Evolutionary conservation across 2,329 filamentous ascomycete species (phyloP).

Genomic region (Claviceps paspali): DNA sequence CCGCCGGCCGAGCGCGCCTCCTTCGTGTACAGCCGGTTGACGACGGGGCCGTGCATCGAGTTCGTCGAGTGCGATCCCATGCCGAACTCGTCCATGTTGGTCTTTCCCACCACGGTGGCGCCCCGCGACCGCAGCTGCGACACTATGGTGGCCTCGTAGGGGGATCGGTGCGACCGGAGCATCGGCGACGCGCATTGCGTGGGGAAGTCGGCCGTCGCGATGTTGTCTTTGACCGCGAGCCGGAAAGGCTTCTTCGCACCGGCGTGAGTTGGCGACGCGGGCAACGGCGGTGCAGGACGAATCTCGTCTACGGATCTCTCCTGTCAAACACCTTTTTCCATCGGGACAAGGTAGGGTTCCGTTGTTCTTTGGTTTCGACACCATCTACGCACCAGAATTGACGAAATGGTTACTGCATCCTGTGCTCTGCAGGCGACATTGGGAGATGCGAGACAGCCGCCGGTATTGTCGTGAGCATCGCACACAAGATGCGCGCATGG

Average conservation of each 20-base stretch:
- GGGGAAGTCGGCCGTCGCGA: slow-evolving; percentile 45
- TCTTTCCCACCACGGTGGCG: slow-evolving; percentile 57
- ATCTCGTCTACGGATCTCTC: slow-evolving; percentile 2
- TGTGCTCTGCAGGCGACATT: slow-evolving; percentile 14
- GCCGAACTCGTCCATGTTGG: slow-evolving; percentile 90
- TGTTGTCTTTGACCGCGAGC: slow-evolving; percentile 64
- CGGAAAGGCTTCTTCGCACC: slow-evolving; percentile 19
- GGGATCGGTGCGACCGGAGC: slow-evolving; percentile 54
- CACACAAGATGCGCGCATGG: slow-evolving; percentile 16
- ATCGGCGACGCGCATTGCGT: slow-evolving; percentile 77
- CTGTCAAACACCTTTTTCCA: background rate
- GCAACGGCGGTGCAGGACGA: background rate
- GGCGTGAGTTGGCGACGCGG: slow-evolving; percentile 8
- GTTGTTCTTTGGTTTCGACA: too few species aligned
- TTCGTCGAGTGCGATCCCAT: slow-evolving; percentile 78
- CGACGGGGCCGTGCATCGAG: slow-evolving; percentile 53
- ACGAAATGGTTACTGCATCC: slow-evolving; percentile 24
- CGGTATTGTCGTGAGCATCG: slow-evolving; percentile 11
- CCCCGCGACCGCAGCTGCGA: slow-evolving; percentile 48
- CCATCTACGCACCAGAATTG: slow-evolving; percentile 11
- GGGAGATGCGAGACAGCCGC: slow-evolving; percentile 4
- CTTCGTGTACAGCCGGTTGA: slow-evolving; percentile 26
- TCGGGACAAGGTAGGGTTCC: too few species aligned
- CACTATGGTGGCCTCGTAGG: slow-evolving; percentile 73
- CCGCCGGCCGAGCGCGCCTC: slow-evolving; percentile 55